These are phyloP conservation scores for Globisporangium takayamanum DNA, from an alignment of 352 stramenopile species.

Conservation along the genomic window DNA sequence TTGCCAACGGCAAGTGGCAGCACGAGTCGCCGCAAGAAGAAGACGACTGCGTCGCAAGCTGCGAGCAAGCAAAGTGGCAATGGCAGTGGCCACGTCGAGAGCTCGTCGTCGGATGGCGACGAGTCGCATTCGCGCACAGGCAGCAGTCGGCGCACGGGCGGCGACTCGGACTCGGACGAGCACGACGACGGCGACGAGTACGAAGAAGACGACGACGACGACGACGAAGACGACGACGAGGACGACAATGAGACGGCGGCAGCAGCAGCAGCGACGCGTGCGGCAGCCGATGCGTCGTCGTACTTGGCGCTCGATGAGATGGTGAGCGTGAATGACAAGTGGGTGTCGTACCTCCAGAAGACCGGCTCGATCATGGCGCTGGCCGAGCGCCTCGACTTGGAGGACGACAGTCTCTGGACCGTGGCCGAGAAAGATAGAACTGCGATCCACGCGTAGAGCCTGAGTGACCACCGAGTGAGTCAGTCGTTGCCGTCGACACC, in stretches of 20 bases:
- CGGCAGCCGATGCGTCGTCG: constrained; percentile 2
- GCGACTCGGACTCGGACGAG: constrained; percentile 62
- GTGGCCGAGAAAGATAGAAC: constrained; percentile 82
- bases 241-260: constrained; percentile 10
- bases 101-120: constrained; percentile 34
- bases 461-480: not conserved
- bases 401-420: constrained; percentile 81
- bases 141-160: constrained; percentile 29
- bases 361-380: constrained; percentile 84
- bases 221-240: constrained; percentile 24
- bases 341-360: constrained; percentile 82
- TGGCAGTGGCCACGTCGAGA: constrained; percentile 2
- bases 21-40: constrained; percentile 16
- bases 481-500: not conserved
- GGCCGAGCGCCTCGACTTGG: constrained; percentile 69
- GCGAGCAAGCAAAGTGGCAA: not conserved
- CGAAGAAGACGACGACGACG: constrained; percentile 23
- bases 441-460: constrained; percentile 60
- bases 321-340: constrained; percentile 76
- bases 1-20: constrained; percentile 19
- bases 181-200: constrained; percentile 30
- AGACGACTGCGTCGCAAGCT: not conserved
- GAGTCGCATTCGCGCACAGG: constrained; percentile 20
- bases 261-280: not conserved
- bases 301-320: constrained; percentile 72